Evolutionary conservation across 805 yeast genomes (phyloP), one percentile per base, ranked within the genome.

Genomic region (Debaryomyces prosopidis): DNA sequence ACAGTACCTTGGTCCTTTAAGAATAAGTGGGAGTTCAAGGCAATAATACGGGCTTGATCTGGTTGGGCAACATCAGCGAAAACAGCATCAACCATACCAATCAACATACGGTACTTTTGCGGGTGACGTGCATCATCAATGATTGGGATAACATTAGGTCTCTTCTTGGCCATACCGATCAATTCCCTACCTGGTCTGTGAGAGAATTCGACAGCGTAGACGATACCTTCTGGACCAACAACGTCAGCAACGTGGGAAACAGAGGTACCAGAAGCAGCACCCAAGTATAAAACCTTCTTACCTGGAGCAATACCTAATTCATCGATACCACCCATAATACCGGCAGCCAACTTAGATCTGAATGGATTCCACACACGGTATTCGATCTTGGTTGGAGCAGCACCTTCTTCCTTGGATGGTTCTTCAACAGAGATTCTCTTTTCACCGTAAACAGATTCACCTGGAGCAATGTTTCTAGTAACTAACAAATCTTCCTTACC

Each of bases 301-400:
- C 99, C 99, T 65, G 99, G 99, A 46, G 88, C 95, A 73, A 94
- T 87, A 79, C 90, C 95, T 60, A 94, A 76, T 77, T 94, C 97
- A 69, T 92, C 99, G 59, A 94, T 76, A 87, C 99, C 99, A 77
- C 99, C 99, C 89, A 94, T 88, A 58, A 94, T 89, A 87, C 99
- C 99, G 52, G 99, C 99, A 69, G 99, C 99, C 77, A 94, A 80
- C 82, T 94, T 94, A 49, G 98, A 92, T 85, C 99, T 87, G 87
- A 94, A 94, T 53, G 99, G 99, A 77, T 94, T 94, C 99, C 99
- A 94, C 58, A 94, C 99, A 82, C 99, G 91, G 85, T 94, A 94
- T 79, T 94, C 99, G 51, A 84, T 81, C 80, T 94, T 94, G 65
- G 97, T 90, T 55, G 94, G 84, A 57, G 94, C 88, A 48, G 84